Conservation (phyloP, 2,329 filamentous ascomycete species). For the Trichoderma arundinaceum region DNA sequence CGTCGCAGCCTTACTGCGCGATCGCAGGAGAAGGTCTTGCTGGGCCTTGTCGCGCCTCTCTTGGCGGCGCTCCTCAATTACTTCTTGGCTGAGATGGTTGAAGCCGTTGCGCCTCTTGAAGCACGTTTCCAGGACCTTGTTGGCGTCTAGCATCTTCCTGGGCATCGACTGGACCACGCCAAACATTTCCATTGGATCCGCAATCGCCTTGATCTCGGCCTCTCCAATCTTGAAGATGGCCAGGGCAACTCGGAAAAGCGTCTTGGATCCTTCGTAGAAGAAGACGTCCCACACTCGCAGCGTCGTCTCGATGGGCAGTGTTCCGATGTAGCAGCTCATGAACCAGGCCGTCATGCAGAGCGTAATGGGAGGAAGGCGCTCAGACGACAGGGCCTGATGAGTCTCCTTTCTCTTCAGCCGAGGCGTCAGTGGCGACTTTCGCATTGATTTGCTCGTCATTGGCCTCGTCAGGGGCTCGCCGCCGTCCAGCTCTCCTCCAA, state of each 20-base stretch:
- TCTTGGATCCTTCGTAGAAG: slow-evolving; percentile 94
- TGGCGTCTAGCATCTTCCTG: slow-evolving; percentile 79
- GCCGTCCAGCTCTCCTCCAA: slow-evolving; percentile 75
- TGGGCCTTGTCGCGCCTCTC: slow-evolving; percentile 66
- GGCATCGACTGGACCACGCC: slow-evolving; percentile 90
- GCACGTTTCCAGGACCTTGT: slow-evolving; percentile 79
- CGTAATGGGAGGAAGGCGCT: slow-evolving; percentile 82
- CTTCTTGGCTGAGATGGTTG: slow-evolving; percentile 78
- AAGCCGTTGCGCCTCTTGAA: slow-evolving; percentile 82
- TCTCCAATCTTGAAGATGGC: slow-evolving; percentile 92
- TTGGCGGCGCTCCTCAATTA: slow-evolving; percentile 76
- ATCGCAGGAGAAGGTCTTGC: slow-evolving; percentile 45
- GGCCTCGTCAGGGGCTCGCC: slow-evolving; percentile 46
- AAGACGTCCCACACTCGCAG: slow-evolving; percentile 94
- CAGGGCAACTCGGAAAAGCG: slow-evolving; percentile 87
- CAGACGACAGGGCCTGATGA: slow-evolving; percentile 49
- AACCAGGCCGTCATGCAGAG: slow-evolving; percentile 96
- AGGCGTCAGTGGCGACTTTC: slow-evolving; percentile 44
- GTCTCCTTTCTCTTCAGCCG: slow-evolving; percentile 50
- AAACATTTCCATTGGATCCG: slow-evolving; percentile 93
- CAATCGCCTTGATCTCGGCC: slow-evolving; percentile 75
- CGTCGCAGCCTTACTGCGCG: slow-evolving; percentile 38
- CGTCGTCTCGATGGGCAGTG: slow-evolving; percentile 87
- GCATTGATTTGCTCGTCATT: slow-evolving; percentile 45
- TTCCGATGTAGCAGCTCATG: slow-evolving; percentile 96